Conservation (phyloP, 139 green algal genomes). For the Chlamydomonas sp. region DNA sequence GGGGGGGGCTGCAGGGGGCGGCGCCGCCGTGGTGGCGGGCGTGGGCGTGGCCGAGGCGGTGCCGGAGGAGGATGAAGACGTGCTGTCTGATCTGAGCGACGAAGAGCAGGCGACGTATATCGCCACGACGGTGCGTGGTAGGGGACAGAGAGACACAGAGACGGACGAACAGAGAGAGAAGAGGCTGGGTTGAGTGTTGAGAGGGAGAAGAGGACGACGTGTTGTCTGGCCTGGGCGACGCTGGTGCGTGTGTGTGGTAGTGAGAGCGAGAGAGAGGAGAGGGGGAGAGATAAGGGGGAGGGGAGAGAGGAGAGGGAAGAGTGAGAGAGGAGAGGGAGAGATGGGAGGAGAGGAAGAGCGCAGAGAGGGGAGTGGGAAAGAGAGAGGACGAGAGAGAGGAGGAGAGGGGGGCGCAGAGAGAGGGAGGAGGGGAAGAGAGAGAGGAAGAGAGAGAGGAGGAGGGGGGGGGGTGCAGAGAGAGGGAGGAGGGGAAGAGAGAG, state of each 20-base stretch:
- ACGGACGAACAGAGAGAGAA: no score
- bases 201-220: no score
- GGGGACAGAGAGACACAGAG: no score
- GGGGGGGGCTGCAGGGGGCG: not conserved
- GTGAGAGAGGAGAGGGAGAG: no score
- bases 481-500: not conserved
- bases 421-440: not conserved
- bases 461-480: not conserved
- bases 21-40: not conserved
- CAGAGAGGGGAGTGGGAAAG: not conserved
- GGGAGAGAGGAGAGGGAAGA: no score
- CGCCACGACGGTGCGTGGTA: slow-evolving; percentile 27
- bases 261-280: no score
- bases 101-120: slow-evolving; percentile 53
- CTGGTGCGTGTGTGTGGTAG: no score
- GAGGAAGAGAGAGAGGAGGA: not conserved
- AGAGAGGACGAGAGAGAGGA: not conserved
- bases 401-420: not conserved
- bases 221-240: no score
- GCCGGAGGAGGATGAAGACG: slow-evolving; percentile 20
- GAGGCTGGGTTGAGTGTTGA: no score
- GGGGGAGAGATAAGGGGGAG: no score
- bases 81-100: slow-evolving; percentile 42
- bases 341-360: no score
- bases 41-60: slow-evolving; percentile 14